A percentile compares a stretch with the other conserved stretches of the same genome.
These are phyloP conservation scores for Metschnikowia aberdeeniae DNA, from an alignment of 805 yeast genomes.

Conservation along the genomic window DNA sequence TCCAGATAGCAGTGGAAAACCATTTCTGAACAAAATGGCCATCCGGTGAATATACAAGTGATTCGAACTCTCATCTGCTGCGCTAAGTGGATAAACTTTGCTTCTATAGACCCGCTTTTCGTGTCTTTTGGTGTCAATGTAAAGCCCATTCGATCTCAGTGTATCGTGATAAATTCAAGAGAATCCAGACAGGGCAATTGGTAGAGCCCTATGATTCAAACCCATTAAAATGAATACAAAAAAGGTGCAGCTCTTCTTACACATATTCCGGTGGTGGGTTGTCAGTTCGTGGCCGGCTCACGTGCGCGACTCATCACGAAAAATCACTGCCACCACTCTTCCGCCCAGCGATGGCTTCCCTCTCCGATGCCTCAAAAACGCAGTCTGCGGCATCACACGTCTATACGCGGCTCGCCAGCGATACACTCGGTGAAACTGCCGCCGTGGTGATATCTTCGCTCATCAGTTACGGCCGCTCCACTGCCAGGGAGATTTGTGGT, in stretches of 20 bases:
- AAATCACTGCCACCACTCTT: conserved; percentile 1
- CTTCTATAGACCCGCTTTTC: neutral
- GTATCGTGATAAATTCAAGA: too few species aligned
- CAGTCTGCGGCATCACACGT: conserved; percentile 62
- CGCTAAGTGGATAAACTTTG: neutral
- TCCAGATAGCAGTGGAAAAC: neutral
- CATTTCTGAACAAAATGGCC: neutral
- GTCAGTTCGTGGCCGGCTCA: neutral
- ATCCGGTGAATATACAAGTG: too few species aligned
- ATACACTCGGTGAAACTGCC: conserved; percentile 70
- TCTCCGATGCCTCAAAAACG: conserved; percentile 29
- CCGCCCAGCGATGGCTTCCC: conserved; percentile 5
- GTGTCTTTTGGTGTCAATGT: too few species aligned
- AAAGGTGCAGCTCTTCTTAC: too few species aligned
- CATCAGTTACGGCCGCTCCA: conserved; percentile 64
- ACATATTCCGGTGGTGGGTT: neutral
- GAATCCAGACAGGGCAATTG: too few species aligned
- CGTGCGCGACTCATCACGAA: conserved; percentile 7
- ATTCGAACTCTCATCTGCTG: too few species aligned
- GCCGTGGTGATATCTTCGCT: conserved; percentile 56
- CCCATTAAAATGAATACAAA: too few species aligned
- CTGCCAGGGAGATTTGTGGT: conserved; percentile 49
- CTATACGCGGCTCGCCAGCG: conserved; percentile 48
- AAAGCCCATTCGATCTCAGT: too few species aligned
- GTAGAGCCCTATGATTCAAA: too few species aligned